Evolutionary conservation across 2,329 filamentous ascomycete species (phyloP), one percentile per base, ranked within the genome.

Genomic region (Hymenoscyphus occultus): DNA sequence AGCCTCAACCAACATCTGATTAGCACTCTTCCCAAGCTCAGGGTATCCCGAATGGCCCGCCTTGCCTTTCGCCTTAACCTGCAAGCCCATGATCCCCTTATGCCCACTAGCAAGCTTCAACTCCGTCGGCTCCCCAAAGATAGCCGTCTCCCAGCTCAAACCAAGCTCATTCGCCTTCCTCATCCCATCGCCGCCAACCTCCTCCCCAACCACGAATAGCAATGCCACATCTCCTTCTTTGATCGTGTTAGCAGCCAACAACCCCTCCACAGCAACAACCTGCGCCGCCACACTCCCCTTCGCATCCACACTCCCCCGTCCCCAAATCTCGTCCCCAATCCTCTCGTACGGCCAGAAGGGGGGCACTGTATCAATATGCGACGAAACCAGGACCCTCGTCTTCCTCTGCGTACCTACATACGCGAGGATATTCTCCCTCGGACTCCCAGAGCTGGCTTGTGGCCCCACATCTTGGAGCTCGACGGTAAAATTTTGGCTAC

Each of bases 121-220:
- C 73, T 96, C 92, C 0, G 95, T 99, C 0, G 94, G 94, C 76
- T 99, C 95, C 51, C 95, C 94, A 74, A 97, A 98, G 73, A 95
- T 90, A 72, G 92, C 88, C 3, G 92, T 86, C 40, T 89, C 83
- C 80, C 86, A 88, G 19, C 64, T 73, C 70, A 82, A 67, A 61
- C 79, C 75, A 54, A 85, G 74, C 5, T 78, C 74, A 72, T 87
- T 80, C 28, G 87, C 81, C 60, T 76, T 73, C 60, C 76, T 77
- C 94, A 98, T 98, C 9, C 94, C 94, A 68, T 90, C 89, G 10
- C 94, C 94, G 3, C 81, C 81, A 2, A 83, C 84, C 77, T 98
- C 94, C 77, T 99, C 94, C 66, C 92, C 93, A 0, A 97, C 91
- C 0, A 91, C 89, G 68, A 84, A 90, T 1, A 90, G 75, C 14